Evolutionary conservation across 805 yeast genomes (phyloP).

Genomic region (Lachancea thermotolerans): DNA sequence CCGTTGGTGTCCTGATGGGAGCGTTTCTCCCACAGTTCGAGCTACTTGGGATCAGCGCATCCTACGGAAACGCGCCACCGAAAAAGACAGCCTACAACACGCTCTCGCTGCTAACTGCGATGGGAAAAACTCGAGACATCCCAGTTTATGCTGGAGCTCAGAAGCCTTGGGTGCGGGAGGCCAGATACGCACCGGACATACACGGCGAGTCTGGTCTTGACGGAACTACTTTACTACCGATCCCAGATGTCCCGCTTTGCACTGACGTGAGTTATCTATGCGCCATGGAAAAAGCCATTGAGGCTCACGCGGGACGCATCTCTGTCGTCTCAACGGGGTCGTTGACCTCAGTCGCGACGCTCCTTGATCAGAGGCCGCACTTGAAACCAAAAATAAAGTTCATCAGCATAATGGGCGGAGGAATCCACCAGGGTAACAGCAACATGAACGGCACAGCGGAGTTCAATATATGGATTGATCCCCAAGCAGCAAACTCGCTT

Average conservation of each 20-base stretch:
- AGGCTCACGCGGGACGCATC: slow-evolving; percentile 40
- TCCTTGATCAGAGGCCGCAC: slow-evolving; percentile 51
- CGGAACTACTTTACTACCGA: slow-evolving; percentile 58
- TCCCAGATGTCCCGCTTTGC: slow-evolving; percentile 32
- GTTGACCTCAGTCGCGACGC: slow-evolving; percentile 59
- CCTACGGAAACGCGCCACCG: slow-evolving; percentile 64
- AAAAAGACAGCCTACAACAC: slow-evolving; percentile 64
- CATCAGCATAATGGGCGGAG: slow-evolving; percentile 76
- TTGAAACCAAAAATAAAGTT: slow-evolving; percentile 41
- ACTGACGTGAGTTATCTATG: slow-evolving; percentile 34
- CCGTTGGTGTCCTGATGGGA: slow-evolving; percentile 63
- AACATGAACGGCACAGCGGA: slow-evolving; percentile 54
- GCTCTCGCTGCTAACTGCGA: slow-evolving; percentile 55
- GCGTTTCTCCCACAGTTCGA: slow-evolving; percentile 51
- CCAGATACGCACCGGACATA: slow-evolving; percentile 49
- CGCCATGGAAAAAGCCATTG: slow-evolving; percentile 40
- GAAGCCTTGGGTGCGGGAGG: slow-evolving; percentile 46
- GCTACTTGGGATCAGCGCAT: slow-evolving; percentile 65
- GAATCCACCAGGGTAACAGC: slow-evolving; percentile 38
- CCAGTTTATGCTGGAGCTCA: slow-evolving; percentile 64
- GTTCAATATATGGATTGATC: slow-evolving; percentile 71
- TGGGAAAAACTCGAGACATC: slow-evolving; percentile 39
- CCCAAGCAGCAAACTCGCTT: slow-evolving; percentile 61
- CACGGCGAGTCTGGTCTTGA: slow-evolving; percentile 76
- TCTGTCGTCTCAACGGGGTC: slow-evolving; percentile 73